Evolutionary conservation across 371 early-diverging fungal species (phyloP).

Genomic region (Parasitella parasitica): DNA sequence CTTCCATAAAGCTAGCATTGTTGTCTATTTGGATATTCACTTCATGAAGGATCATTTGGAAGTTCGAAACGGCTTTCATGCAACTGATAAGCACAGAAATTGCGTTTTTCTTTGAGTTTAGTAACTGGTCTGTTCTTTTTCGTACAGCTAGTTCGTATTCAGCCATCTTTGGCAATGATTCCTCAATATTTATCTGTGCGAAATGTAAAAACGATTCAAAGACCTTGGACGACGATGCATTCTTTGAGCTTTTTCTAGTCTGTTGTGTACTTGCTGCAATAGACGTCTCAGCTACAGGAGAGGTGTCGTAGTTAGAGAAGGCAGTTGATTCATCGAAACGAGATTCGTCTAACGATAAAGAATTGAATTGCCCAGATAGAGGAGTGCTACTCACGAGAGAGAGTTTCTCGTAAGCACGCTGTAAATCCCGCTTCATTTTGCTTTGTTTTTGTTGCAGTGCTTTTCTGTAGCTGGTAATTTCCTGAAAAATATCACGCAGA

Average conservation of each 20-base stretch:
- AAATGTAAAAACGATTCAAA: conserved; percentile 64
- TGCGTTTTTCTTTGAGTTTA: conserved; percentile 28
- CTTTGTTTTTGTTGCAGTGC: conserved; percentile 7
- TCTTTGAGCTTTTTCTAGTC: not conserved
- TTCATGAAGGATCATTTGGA: conserved; percentile 52
- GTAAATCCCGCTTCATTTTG: conserved; percentile 37
- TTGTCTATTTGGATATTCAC: conserved; percentile 25
- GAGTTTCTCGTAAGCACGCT: conserved; percentile 33
- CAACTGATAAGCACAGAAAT: conserved; percentile 38
- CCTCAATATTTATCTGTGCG: conserved; percentile 59
- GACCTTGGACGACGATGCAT: conserved; percentile 18
- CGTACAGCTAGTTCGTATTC: conserved; percentile 41
- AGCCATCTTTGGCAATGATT: conserved; percentile 57
- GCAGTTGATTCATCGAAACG: not conserved
- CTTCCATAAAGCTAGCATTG: conserved; percentile 20
- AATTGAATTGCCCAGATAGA: conserved; percentile 11
- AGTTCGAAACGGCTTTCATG: conserved; percentile 42
- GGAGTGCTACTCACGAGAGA: conserved; percentile 26
- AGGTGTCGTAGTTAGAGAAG: not conserved
- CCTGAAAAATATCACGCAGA: conserved; percentile 28
- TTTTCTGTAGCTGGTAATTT: conserved; percentile 21
- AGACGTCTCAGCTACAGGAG: not conserved
- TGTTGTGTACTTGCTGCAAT: no score
- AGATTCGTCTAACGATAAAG: not conserved
- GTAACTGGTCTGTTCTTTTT: conserved; percentile 24